Conservation (phyloP, 2,329 filamentous ascomycete species). For the Colletotrichum sp. region DNA sequence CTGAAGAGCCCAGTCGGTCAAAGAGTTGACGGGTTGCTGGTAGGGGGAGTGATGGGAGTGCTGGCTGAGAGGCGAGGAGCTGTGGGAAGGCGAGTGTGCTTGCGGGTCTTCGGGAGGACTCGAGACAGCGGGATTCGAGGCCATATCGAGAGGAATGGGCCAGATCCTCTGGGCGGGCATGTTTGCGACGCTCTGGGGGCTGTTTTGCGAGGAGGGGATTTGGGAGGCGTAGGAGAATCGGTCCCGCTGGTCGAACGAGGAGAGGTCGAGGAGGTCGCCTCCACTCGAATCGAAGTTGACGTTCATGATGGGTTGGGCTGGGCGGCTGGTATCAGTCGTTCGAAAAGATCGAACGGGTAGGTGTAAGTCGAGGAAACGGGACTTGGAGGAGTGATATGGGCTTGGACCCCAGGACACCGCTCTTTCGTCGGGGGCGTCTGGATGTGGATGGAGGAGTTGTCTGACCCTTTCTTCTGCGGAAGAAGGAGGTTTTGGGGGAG, state of each 20-base stretch:
- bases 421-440: constrained; percentile 35
- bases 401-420: constrained; percentile 46
- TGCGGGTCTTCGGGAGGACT: constrained; percentile 53
- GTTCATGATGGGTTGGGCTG: constrained; percentile 46
- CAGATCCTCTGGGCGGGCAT: constrained; percentile 49
- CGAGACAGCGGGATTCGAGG: constrained; percentile 49
- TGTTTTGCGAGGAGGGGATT: constrained; percentile 30
- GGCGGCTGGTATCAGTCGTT: constrained; percentile 17
- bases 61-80: constrained; percentile 54
- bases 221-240: constrained; percentile 57
- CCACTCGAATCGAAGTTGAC: constrained; percentile 64
- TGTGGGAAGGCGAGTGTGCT: constrained; percentile 49
- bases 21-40: constrained; percentile 53
- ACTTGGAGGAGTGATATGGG: constrained; percentile 23
- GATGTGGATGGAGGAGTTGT: constrained; percentile 8
- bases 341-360: constrained; percentile 34
- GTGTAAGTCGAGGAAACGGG: constrained; percentile 26
- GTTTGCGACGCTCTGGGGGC: constrained; percentile 21
- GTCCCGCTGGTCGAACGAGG: constrained; percentile 61
- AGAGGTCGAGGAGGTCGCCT: constrained; percentile 67
- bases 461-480: background rate
- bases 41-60: constrained; percentile 60
- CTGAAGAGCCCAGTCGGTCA: constrained; percentile 68
- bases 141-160: constrained; percentile 60
- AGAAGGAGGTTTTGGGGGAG: constrained; percentile 12